Conservation (phyloP, 306 rosid species). For the Elaeagnus macrophylla region DNA sequence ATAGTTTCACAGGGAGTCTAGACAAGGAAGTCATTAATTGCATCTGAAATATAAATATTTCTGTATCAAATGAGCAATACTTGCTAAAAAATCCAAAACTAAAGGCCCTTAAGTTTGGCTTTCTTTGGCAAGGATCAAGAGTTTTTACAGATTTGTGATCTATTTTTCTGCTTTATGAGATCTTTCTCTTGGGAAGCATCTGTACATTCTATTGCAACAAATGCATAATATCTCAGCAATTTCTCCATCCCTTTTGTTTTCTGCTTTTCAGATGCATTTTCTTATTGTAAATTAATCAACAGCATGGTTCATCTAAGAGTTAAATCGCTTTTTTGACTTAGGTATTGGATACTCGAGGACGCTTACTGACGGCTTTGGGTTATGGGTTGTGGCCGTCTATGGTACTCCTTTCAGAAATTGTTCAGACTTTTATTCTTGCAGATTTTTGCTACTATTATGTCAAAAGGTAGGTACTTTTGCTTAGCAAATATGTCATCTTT, state of each 20-base stretch:
- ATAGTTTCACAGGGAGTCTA: too few species aligned
- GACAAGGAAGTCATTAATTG: too few species aligned
- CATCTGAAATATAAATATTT: too few species aligned
- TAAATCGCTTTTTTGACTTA: slow-evolving; percentile 3
- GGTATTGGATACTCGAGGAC: slow-evolving; percentile 90
- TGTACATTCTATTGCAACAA: too few species aligned
- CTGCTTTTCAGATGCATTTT: not conserved
- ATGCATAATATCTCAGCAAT: not conserved
- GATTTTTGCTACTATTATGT: slow-evolving; percentile 89
- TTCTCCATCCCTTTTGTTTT: not conserved
- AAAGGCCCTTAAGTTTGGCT: too few species aligned
- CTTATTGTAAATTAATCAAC: not conserved
- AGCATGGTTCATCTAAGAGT: not conserved
- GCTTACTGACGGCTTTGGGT: slow-evolving; percentile 85
- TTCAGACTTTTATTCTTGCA: slow-evolving; percentile 83
- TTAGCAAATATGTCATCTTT: not conserved
- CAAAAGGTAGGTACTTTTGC: slow-evolving; percentile 48
- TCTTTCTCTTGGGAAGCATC: too few species aligned
- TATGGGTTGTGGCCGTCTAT: slow-evolving; percentile 89
- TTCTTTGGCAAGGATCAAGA: too few species aligned
- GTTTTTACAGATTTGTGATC: too few species aligned
- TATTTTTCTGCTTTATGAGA: too few species aligned
- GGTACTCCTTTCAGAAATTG: slow-evolving; percentile 92
- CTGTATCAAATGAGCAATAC: too few species aligned
- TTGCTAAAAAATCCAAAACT: too few species aligned